phyloP scores from a whole-genome alignment of 2,329 filamentous ascomycete species.

The Zymoseptoria brevis region DNA sequence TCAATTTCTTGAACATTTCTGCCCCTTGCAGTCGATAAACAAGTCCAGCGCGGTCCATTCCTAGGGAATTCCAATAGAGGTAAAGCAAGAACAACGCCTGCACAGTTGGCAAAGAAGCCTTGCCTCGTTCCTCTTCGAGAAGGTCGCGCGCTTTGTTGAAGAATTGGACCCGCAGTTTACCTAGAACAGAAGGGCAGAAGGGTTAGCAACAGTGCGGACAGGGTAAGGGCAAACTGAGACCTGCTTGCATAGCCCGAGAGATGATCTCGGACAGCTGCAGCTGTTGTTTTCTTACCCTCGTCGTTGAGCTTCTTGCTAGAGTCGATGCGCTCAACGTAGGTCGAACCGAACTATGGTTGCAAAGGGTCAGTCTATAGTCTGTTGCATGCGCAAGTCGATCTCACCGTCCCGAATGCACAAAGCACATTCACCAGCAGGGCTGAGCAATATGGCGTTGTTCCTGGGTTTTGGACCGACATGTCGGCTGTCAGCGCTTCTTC shows the following conservation, averaged over 20 bases:
- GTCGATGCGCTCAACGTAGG: background rate
- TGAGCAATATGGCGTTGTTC: background rate
- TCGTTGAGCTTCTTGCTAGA: background rate
- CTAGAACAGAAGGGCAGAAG: no score
- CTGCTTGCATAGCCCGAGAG: no score
- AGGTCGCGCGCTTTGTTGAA: background rate
- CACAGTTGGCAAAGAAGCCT: background rate
- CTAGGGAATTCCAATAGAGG: background rate
- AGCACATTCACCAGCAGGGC: background rate
- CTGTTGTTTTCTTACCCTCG: no score
- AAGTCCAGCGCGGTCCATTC: background rate
- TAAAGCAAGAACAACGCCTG: background rate
- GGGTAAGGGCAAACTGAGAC: no score
- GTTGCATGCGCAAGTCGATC: background rate
- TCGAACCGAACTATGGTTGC: background rate
- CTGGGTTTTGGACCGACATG: background rate
- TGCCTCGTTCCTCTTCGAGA: background rate
- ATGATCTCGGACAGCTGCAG: no score
- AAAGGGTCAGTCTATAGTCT: background rate
- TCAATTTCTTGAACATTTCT: background rate
- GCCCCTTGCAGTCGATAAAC: background rate
- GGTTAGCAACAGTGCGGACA: no score
- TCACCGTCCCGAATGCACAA: background rate
- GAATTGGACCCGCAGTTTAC: background rate
- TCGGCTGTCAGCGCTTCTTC: background rate